Evolutionary conservation across 2,329 filamentous ascomycete genomes (phyloP), one percentile per base, ranked within the genome.

Genomic region (Scedosporium minutisporum): DNA sequence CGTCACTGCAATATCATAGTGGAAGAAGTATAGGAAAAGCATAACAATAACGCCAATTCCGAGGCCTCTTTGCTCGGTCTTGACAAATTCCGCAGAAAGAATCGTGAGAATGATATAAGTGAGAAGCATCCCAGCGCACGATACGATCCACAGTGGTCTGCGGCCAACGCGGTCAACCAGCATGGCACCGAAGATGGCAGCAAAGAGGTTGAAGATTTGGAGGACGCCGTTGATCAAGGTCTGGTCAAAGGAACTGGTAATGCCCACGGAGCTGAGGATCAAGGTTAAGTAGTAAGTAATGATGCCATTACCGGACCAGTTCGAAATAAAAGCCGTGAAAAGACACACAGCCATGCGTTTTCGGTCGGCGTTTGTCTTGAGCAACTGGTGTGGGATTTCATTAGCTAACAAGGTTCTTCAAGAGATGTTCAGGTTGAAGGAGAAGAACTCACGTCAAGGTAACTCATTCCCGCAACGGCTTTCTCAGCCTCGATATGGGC

Each of bases 121-220:
- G n/a, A 72, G 68, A 16, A 72, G 71, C 68, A 77, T 76, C 12
- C 73, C 73, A 6, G 68, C 64, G 0, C 74, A 74, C 1, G 75
- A 74, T 3, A 70, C 65, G 4, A 77, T 68, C 29, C 78, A 68
- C 66, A 78, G 70, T 42, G 74, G 74, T 0, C 75, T 73, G 41
- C 76, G 76, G 6, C 76, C 76, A 0, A 77, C 69, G 3, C 71
- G 64, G 64, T 78, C 75, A 3, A 77, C 74, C 42, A 76, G 67
- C 21, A 75, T 69, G 9, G 76, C 74, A 12, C 74, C 74, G 2
- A 68, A 68, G 1, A 72, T 70, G 1, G 74, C 71, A 57, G 76
- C 74, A 16, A 74, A 69, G 64, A 74, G 72, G 51, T 76, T 73
- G 14, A 70, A 70, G 4, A 76, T 71, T 55, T 77, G 75, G 5